Conservation (phyloP, 495 filamentous ascomycete genomes). For the Sordaria brevicollis region DNA sequence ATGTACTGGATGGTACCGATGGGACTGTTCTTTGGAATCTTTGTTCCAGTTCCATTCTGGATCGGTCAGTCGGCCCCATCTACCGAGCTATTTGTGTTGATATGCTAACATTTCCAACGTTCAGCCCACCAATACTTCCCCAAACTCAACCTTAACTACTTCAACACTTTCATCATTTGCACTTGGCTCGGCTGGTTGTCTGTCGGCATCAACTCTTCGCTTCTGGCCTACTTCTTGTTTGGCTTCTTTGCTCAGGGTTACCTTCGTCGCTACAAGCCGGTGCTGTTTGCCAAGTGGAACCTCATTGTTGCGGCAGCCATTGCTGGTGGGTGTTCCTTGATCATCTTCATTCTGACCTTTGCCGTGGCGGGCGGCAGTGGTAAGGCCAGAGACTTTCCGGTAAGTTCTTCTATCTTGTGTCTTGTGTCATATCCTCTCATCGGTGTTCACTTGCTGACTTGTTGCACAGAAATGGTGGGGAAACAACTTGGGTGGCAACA, state of each 20-base stretch:
- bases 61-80: constrained; percentile 33
- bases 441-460: not conserved
- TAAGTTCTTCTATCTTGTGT: constrained; percentile 18
- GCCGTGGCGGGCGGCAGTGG: constrained; percentile 41
- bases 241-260: constrained; percentile 42
- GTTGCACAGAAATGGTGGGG: not conserved
- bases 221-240: constrained; percentile 17
- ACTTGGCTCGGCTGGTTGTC: constrained; percentile 33
- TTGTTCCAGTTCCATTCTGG: constrained; percentile 12
- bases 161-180: constrained; percentile 33
- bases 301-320: constrained; percentile 43
- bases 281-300: constrained; percentile 45
- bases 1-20: constrained; percentile 2
- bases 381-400: constrained; percentile 18
- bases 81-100: no score
- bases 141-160: constrained; percentile 11
- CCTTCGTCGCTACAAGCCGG: constrained; percentile 34
- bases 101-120: constrained; percentile 27
- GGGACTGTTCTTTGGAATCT: not conserved
- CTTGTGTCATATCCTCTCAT: not conserved
- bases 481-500: not conserved
- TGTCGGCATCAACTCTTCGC: constrained; percentile 33
- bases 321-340: constrained; percentile 40
- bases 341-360: constrained; percentile 48
- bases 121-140: constrained; percentile 11